A percentile compares a stretch with the other conserved stretches of the same genome.
Conservation (phyloP, 768 basidiomycete genomes). For the Tremella fuciformis region DNA sequence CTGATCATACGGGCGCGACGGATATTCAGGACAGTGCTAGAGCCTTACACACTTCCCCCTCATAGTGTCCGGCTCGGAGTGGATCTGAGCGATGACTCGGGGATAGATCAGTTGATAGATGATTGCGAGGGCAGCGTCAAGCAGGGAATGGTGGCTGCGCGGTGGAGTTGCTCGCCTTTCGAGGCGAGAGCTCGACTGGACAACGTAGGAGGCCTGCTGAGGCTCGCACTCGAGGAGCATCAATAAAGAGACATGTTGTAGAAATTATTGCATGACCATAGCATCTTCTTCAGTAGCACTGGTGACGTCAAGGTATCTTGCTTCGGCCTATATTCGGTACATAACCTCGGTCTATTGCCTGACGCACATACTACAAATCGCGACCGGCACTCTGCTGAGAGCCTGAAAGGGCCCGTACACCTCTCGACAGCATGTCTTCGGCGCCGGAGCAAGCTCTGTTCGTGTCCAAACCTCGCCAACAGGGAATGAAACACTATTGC, state of each 20-base stretch:
- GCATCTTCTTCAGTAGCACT: too few relatives aligned
- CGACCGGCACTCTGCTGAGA: too few relatives aligned
- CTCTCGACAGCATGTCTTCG: too few relatives aligned
- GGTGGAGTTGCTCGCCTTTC: not conserved
- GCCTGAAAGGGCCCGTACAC: too few relatives aligned
- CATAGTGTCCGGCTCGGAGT: not conserved
- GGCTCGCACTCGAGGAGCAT: not conserved
- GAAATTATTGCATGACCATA: too few relatives aligned
- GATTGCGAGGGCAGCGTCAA: slow-evolving; percentile 12
- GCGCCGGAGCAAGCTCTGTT: too few relatives aligned
- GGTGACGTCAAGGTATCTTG: too few relatives aligned
- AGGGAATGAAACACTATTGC: not conserved
- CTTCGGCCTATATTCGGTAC: too few relatives aligned
- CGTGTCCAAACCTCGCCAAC: too few relatives aligned
- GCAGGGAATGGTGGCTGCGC: not conserved
- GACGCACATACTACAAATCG: too few relatives aligned
- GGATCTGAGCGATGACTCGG: not conserved
- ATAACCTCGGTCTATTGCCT: too few relatives aligned
- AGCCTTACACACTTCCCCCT: not conserved
- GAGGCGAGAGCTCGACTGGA: slow-evolving; percentile 5
- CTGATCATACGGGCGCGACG: slow-evolving; percentile 9
- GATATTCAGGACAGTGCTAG: slow-evolving; percentile 4
- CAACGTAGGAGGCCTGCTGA: slow-evolving; percentile 2
- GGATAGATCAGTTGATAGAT: slow-evolving; percentile 1
- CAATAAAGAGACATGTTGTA: too few relatives aligned